phyloP scores from a whole-genome alignment of 306 rosid species.

The Cicer arietinum region DNA sequence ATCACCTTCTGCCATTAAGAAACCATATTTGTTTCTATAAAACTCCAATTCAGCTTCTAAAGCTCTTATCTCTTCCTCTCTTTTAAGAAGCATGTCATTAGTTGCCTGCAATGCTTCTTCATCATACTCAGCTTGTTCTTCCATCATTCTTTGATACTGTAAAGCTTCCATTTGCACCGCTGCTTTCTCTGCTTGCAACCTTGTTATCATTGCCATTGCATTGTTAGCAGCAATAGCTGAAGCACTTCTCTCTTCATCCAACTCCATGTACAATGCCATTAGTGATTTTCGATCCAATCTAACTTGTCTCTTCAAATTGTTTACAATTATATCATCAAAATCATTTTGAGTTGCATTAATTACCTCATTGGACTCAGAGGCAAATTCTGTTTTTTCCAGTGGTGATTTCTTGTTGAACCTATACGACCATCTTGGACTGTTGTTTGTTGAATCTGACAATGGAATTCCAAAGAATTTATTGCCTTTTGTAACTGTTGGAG shows the following conservation, averaged over 20 bases:
- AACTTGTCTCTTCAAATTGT: slow-evolving; percentile 65
- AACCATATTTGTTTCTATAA: slow-evolving; percentile 67
- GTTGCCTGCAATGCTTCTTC: slow-evolving; percentile 82
- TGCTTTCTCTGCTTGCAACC: slow-evolving; percentile 90
- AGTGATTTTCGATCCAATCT: slow-evolving; percentile 81
- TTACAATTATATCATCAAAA: slow-evolving; percentile 58
- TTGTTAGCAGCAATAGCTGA: slow-evolving; percentile 92
- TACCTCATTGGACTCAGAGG: slow-evolving; percentile 56
- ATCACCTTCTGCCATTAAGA: slow-evolving; percentile 31
- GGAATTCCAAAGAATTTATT: slow-evolving; percentile 81
- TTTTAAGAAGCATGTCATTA: slow-evolving; percentile 66
- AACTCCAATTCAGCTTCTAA: slow-evolving; percentile 70
- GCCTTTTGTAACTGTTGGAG: slow-evolving; percentile 59
- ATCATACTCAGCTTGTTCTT: slow-evolving; percentile 94
- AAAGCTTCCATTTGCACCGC: slow-evolving; percentile 96
- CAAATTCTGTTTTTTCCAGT: slow-evolving; percentile 57
- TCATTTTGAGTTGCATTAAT: slow-evolving; percentile 41
- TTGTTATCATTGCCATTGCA: slow-evolving; percentile 99
- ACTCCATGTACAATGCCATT: slow-evolving; percentile 85
- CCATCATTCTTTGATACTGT: slow-evolving; percentile 98
- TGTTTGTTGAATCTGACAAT: slow-evolving; percentile 70
- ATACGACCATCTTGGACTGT: slow-evolving; percentile 66
- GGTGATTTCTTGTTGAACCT: slow-evolving; percentile 61
- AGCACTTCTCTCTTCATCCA: slow-evolving; percentile 96
- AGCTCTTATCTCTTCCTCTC: slow-evolving; percentile 73